Base-by-base conservation (phyloP, 2,329 filamentous ascomycete species). In the Monilinia polystroma region DNA sequence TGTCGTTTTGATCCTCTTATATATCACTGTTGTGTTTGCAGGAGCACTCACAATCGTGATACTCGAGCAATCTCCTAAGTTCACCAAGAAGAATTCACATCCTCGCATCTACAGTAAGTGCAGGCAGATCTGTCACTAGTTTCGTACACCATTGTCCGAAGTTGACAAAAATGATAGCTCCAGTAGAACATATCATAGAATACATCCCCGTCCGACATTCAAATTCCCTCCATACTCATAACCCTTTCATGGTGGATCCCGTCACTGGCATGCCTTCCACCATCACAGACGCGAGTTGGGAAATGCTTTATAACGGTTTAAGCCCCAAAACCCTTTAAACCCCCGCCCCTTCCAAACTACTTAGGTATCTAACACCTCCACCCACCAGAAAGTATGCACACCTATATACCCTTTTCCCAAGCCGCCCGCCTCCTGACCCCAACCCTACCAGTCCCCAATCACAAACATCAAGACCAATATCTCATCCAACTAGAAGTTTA, bases 351-450 rank as follows among this genome's bases (percentile, higher is more conserved):
- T 20, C 23, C 7, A 11, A 49, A 18, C n/a, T 11, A 29, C 29
- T 4, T 29, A 29, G 29, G 29, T 29, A 26, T 18, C 47, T 23
- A 8, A 38, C 8, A 38, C 38, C 32, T 38, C 4, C 38, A n/a
- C 35, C n/a, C 11, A 20, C 16, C 55, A 62, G 58, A 62, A 32
- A 62, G 58, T 47, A 62, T 62, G 58, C 58, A 62, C 29, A 62
- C 45, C 26, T 35, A 47, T 8, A 62, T 62, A 14, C 11, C 58
- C 18, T 32, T 20, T 4, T 32, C 29, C 12, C 45, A 51, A 35
- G 58, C 58, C 32, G n/a, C 11, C 29, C 43, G 35, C 12, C 47
- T 62, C 18, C 32, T 47, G 5, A n/a, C 26, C 10, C 18, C 35
- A 23, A 62, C 58, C 8, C 16, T 62, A n/a, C 26, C 58, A 20